Percentiles rank a stretch among this genome's conserved stretches.
Evolutionary conservation across 2,329 filamentous ascomycete genomes (phyloP).

Genomic region (Allantophomopsis lycopodina): DNA sequence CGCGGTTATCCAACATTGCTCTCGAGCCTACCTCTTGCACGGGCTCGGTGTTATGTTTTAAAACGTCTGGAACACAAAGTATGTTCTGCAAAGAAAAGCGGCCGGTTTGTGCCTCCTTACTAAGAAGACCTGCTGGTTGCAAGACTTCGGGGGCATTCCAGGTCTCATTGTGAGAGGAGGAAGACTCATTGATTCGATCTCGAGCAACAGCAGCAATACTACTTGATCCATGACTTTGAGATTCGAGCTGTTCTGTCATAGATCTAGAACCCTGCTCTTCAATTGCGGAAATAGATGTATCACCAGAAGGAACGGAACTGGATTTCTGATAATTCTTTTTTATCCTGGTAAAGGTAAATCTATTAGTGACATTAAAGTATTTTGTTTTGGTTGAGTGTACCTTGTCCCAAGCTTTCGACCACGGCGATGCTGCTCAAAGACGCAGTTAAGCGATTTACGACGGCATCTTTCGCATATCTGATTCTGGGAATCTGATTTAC

Average conservation of each 20-base stretch:
- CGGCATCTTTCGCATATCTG: constrained; percentile 21
- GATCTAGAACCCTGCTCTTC: not conserved
- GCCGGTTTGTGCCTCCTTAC: constrained; percentile 18
- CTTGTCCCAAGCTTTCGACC: constrained; percentile 23
- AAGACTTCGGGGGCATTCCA: constrained; percentile 7
- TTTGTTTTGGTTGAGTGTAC: too few species aligned
- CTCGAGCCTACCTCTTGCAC: too few species aligned
- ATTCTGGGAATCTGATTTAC: constrained; percentile 11
- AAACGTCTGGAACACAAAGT: constrained; percentile 8
- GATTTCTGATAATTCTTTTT: too few species aligned
- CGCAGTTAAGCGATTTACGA: constrained; percentile 22
- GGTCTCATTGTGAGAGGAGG: too few species aligned
- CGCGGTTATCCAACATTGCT: constrained; percentile 1
- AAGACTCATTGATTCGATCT: constrained; percentile 2
- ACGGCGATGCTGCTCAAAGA: constrained; percentile 24
- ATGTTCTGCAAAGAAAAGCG: constrained; percentile 21
- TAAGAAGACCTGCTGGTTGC: constrained; percentile 20
- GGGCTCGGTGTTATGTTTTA: too few species aligned
- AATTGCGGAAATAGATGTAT: too few species aligned
- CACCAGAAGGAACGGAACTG: too few species aligned
- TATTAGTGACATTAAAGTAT: not conserved
- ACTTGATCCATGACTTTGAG: not conserved
- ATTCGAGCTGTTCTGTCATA: not conserved
- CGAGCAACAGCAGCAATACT: too few species aligned
- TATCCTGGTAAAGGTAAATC: too few species aligned